Percentiles rank a stretch among this genome's conserved stretches.
These are phyloP conservation scores for Fusarium nodosum DNA, from an alignment of 2,329 filamentous ascomycete genomes.

Conservation along the genomic window DNA sequence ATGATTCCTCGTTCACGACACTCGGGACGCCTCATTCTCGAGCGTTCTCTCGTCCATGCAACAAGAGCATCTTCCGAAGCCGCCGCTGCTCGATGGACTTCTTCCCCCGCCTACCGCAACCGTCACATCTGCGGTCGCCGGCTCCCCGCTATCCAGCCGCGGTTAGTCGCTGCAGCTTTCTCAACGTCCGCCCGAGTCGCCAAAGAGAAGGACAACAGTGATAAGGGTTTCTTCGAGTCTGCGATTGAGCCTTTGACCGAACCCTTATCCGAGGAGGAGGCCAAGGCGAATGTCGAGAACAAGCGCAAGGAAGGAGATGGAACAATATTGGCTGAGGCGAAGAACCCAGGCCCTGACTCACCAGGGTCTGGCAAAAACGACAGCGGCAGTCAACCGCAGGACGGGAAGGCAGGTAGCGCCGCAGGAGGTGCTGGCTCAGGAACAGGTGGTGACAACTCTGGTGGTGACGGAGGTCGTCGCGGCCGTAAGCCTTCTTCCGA, in stretches of 20 bases:
- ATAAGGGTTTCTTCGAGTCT: slow-evolving; percentile 66
- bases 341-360: slow-evolving; percentile 59
- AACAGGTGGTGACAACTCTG: slow-evolving; percentile 68
- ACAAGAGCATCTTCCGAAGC: slow-evolving; percentile 46
- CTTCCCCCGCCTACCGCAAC: slow-evolving; percentile 48
- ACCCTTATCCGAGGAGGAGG: slow-evolving; percentile 66
- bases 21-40: slow-evolving; percentile 57
- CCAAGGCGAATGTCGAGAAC: slow-evolving; percentile 65
- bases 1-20: slow-evolving; percentile 61
- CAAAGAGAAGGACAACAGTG: slow-evolving; percentile 56
- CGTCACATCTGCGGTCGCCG: slow-evolving; percentile 53
- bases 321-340: slow-evolving; percentile 63
- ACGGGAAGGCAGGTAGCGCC: slow-evolving; percentile 70
- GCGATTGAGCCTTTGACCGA: slow-evolving; percentile 58
- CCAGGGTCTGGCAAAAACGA: slow-evolving; percentile 62
- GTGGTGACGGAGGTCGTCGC: slow-evolving; percentile 75
- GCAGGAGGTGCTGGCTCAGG: slow-evolving; percentile 67
- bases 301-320: slow-evolving; percentile 59
- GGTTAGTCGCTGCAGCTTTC: slow-evolving; percentile 53
- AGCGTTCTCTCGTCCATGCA: slow-evolving; percentile 52
- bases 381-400: slow-evolving; percentile 56
- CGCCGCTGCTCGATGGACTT: slow-evolving; percentile 48
- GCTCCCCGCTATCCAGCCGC: slow-evolving; percentile 50
- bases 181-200: slow-evolving; percentile 54
- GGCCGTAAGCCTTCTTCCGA: slow-evolving; percentile 79